phyloP scores from a whole-genome alignment of 1,139 yeast genomes.

The Arxiozyma slooffiae region DNA sequence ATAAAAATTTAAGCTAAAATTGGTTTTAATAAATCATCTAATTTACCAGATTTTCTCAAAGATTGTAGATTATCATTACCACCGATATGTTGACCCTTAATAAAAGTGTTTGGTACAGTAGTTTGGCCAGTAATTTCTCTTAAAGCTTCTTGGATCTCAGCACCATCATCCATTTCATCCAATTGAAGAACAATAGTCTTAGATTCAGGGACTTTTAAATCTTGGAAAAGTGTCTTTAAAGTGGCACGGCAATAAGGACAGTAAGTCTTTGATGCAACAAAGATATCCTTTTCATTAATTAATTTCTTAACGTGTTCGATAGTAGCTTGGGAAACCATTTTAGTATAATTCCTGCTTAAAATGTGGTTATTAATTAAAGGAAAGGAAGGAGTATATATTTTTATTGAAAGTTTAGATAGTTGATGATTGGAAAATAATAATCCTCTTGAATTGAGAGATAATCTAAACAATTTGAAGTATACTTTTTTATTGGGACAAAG shows the following conservation, averaged over 20 bases:
- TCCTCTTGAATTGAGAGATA: neutral
- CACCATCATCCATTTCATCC: constrained; percentile 48
- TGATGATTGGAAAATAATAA: neutral
- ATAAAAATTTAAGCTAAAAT: constrained; percentile 2
- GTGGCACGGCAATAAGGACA: constrained; percentile 68
- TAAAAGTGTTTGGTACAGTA: constrained; percentile 88
- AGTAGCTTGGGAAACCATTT: constrained; percentile 42
- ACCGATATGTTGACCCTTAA: constrained; percentile 85
- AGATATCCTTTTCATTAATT: constrained; percentile 58
- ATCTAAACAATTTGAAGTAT: neutral
- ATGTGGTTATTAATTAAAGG: too few relatives aligned
- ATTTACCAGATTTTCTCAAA: constrained; percentile 37
- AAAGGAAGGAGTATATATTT: neutral
- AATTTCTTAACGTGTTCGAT: constrained; percentile 50
- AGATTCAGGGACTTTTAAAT: constrained; percentile 32
- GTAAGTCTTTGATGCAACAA: constrained; percentile 74
- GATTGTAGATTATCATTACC: constrained; percentile 83
- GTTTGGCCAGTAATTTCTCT: constrained; percentile 72
- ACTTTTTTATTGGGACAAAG: neutral
- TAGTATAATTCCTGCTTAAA: constrained; percentile 5
- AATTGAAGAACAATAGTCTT: constrained; percentile 60
- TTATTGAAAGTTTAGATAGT: neutral
- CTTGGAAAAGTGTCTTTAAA: constrained; percentile 45
- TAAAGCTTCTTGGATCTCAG: constrained; percentile 71
- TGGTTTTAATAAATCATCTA: constrained; percentile 30